Base-by-base conservation (phyloP, 2,329 filamentous ascomycete species). In the Neonectria coccinea region DNA sequence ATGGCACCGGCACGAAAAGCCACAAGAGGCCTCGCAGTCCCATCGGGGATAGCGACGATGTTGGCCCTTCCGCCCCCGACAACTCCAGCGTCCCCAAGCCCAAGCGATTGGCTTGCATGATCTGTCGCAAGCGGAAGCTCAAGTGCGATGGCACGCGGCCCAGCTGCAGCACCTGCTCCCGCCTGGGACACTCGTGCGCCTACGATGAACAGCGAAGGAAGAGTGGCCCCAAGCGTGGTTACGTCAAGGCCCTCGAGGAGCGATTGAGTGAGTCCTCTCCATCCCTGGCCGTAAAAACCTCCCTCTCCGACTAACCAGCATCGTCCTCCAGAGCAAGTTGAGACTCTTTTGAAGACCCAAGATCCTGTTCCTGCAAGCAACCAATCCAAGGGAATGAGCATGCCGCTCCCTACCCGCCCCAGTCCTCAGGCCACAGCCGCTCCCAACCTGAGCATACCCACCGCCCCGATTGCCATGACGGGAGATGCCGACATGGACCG, bases 61-160 rank as follows among this genome's bases (percentile, higher is more conserved):
- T 75, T 61, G 66, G 70, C 33, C 66, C 77, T 58, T 74, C 78
- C 62, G 75, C 80, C 45, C 77, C 79, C 66, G 85, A 86, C 70
- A 89, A 89, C 68, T 79, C 82, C 53, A 84, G 79, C 72, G 84
- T 93, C 22, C 90, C 92, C 54, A 92, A 92, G 74, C 90, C 91
- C n/a, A 98, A 98, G 84, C 89, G 95, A 71, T 92, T 98, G 73
- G 96, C 96, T 41, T 99, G 96, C 78, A 92, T 97, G 76, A 90
- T 98, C 67, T 99, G 96, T 77, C 87, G 95, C 73, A 96, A 94
- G 80, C 88, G 95, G 76, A 98, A 98, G 81, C 84, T 97, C 70
- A 91, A 92, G 80, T 97, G 94, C 79, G 94, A 97, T 77, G 94
- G 94, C 41, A 83, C 87, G 57, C 90, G 92, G 68, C 94, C 94